These are phyloP conservation scores for Haplographium delicatum DNA, from an alignment of 495 filamentous ascomycete genomes.

Conservation along the genomic window DNA sequence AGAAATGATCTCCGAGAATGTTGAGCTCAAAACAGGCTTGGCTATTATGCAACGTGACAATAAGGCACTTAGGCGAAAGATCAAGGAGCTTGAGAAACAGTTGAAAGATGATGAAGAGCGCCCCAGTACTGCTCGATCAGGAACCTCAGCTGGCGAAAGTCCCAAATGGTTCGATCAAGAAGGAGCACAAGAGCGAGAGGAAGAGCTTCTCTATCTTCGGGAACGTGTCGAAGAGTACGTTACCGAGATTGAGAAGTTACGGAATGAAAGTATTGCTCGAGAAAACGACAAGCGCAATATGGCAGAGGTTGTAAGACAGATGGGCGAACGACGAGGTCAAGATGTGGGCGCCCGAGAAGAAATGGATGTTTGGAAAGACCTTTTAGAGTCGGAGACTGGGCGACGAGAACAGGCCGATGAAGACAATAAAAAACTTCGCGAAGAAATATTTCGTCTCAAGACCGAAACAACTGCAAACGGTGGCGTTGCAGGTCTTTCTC, in stretches of 20 bases:
- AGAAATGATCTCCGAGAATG: slow-evolving; percentile 95
- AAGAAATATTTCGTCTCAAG: slow-evolving; percentile 73
- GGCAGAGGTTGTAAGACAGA: slow-evolving; percentile 68
- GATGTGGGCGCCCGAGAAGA: slow-evolving; percentile 77
- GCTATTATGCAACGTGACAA: slow-evolving; percentile 85
- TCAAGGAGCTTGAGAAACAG: slow-evolving; percentile 82
- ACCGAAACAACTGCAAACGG: slow-evolving; percentile 45
- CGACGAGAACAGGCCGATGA: slow-evolving; percentile 87
- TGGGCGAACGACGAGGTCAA: slow-evolving; percentile 62
- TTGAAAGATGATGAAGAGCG: slow-evolving; percentile 65
- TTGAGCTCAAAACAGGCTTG: slow-evolving; percentile 86
- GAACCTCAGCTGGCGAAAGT: slow-evolving; percentile 38
- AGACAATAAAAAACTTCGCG: slow-evolving; percentile 76
- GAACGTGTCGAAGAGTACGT: slow-evolving; percentile 81
- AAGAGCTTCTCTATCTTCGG: slow-evolving; percentile 75
- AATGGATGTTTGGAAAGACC: slow-evolving; percentile 89
- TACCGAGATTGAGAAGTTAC: slow-evolving; percentile 72
- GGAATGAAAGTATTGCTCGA: slow-evolving; percentile 65
- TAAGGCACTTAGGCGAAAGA: slow-evolving; percentile 66
- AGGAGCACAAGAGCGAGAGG: slow-evolving; percentile 64
- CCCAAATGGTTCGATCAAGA: slow-evolving; percentile 42
- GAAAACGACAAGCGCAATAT: slow-evolving; percentile 79
- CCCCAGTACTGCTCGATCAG: slow-evolving; percentile 45
- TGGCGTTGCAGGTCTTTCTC: slow-evolving; percentile 37
- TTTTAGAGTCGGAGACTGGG: slow-evolving; percentile 88